Base-by-base conservation (phyloP, 2,329 filamentous ascomycete genomes). In the Neurospora sp. region DNA sequence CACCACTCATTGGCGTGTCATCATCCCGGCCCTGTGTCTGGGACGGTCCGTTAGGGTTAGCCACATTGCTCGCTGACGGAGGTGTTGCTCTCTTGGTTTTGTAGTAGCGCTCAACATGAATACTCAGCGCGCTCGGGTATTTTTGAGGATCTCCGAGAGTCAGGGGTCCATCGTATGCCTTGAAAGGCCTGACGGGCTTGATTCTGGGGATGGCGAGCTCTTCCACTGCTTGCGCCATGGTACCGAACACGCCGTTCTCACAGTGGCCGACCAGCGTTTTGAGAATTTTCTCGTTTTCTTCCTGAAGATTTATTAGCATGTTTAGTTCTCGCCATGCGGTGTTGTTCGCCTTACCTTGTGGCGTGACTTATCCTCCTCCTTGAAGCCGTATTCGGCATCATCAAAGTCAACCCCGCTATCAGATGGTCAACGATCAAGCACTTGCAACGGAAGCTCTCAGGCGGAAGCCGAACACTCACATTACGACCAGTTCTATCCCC, bases 51-150 rank as follows among this genome's bases (percentile, higher is more conserved):
- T 85, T 80, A 8, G 72, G 73, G 69, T 85, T 73, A 3, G 93
- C 90, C 70, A 95, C 96, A 1, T 89, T 91, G 77, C 89, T 96
- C 36, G 95, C 93, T 9, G 90, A 86, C 2, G 90, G 89, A 1
- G 93, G 86, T 72, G 87, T 87, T 8, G 93, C 93, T 38, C 90
- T 82, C 80, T 94, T 93, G 0, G 91, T 96, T 78, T 91, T 91
- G 75, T 94, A 95, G 78, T 96, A 99, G 70, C 96, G 88, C 79
- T 98, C 93, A 1, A 99, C 90, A 70, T 92, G 89, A 76, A 99
- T 97, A 28, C 85, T 87, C 76, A 97, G 81, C 1, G 93, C 91
- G 17, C 90, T 88, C 3, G 91, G 87, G 75, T 92, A 93, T 19
- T 87, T 86, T n/a, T 85, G 81, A 0, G 89, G 86, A 74, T 97